Conservation (phyloP, 2,329 filamentous ascomycete genomes). For the Phoma sp. region DNA sequence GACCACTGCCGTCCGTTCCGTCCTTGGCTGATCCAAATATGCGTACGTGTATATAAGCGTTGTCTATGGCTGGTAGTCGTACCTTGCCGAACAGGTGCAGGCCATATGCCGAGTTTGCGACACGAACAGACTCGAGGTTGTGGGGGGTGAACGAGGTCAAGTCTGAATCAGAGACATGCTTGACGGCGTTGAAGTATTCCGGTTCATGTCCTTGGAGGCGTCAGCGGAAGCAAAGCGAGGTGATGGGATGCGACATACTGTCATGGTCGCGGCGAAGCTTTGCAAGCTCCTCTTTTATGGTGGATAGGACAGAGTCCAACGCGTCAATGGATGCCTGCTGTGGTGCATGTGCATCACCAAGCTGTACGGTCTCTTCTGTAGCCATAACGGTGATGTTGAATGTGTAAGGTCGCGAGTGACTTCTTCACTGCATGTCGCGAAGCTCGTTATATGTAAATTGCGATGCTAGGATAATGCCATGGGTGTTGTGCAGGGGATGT, state of each 20-base stretch:
- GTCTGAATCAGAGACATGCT: conserved; percentile 49
- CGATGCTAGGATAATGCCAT: conserved; percentile 4
- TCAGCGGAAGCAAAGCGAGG: not conserved
- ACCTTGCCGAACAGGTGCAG: conserved; percentile 43
- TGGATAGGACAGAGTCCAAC: conserved; percentile 39
- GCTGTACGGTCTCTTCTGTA: conserved; percentile 44
- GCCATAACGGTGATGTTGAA: conserved; percentile 35
- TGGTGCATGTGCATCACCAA: conserved; percentile 41
- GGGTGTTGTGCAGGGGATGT: conserved; percentile 8
- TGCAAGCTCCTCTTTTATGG: conserved; percentile 41
- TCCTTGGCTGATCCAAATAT: conserved; percentile 43
- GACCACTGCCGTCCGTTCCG: conserved; percentile 40
- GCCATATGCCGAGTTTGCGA: conserved; percentile 40
- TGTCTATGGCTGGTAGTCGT: conserved; percentile 28
- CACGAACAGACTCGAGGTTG: conserved; percentile 38
- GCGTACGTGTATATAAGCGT: conserved; percentile 42
- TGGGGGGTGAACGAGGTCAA: conserved; percentile 35
- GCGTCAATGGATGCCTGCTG: conserved; percentile 45
- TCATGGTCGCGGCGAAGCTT: conserved; percentile 45
- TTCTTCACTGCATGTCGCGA: not conserved
- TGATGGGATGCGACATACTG: conserved; percentile 25
- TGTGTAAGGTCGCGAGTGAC: not conserved
- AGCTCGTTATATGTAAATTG: not conserved
- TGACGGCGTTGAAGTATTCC: conserved; percentile 47
- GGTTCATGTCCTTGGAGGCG: conserved; percentile 42